Evolutionary conservation across 108 stramenopile genomes (phyloP), one percentile per base, ranked within the genome.

Genomic region (Cyclotella distinguenda): DNA sequence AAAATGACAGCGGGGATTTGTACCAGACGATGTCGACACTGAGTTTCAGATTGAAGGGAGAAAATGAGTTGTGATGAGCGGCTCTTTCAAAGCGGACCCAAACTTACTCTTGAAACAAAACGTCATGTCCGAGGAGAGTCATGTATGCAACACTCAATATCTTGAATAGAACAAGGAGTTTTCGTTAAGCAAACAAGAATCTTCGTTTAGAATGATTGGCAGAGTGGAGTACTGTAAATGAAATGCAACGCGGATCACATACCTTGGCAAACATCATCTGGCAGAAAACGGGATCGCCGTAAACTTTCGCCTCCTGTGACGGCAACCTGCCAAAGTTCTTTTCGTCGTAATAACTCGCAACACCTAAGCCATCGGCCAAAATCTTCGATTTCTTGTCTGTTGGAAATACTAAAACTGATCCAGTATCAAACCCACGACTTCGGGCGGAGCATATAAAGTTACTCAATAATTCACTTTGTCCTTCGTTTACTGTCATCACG

Each of bases 401-500:
- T 19, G 72, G 72, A 27, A 79, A 79, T 39, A 79, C 78, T 22
- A 79, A 56, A 9, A 79, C 27, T 36, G 67, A 72, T 6, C 72
- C 56, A 6, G 45, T 64, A 27, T 79, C 78, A 12, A 79, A 33
- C 11, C 78, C 78, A 40, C 81, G 53, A 12, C 85, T 78, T 43
- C 68, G 67, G n/a, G 89, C 86, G 34, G 68, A 40, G 53, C 93
- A 94, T 1, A 78, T 84, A 65, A 89, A 90, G 47, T 94, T 94
- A 19, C 73, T 69, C 18, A 94, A 66, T 19, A 94, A 51, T 64
- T 91, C 89, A 43, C 78, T 74, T 60, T 90, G 87, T 32, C 93
- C 93, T 63, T 73, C 47, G 58, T 94, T 94, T 7, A 79, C 80
- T 3, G 87, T 87, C 85, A 90, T 83, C 34, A 94, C 89, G 18